Conservation (phyloP, 1,284 basidiomycete species). For the Irpex sp. region DNA sequence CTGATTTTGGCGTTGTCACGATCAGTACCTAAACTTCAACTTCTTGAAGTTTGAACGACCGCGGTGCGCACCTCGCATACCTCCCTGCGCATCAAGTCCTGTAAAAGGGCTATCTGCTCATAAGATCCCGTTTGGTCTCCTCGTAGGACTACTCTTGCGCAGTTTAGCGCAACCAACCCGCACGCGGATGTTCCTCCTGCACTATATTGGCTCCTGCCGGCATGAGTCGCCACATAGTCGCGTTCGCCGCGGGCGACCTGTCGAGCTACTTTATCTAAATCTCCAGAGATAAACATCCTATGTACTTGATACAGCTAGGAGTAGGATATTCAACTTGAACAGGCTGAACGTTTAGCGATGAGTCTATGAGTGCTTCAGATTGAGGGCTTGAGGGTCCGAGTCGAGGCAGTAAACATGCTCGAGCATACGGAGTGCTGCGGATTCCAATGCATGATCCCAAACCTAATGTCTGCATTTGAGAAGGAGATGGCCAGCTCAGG, state of each 20-base stretch:
- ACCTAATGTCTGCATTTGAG: too few species aligned
- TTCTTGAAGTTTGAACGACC: neutral
- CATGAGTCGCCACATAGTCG: constrained; percentile 18
- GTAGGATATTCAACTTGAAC: too few species aligned
- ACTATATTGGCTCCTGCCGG: constrained; percentile 18
- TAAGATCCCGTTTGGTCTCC: constrained; percentile 28
- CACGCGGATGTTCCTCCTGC: constrained; percentile 9
- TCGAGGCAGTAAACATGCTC: too few species aligned
- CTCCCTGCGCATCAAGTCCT: constrained; percentile 30
- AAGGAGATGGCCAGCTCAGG: too few species aligned
- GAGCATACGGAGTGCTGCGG: too few species aligned
- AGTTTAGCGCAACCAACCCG: constrained; percentile 61
- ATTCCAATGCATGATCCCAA: too few species aligned
- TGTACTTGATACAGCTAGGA: too few species aligned
- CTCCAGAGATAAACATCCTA: neutral
- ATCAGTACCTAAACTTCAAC: neutral
- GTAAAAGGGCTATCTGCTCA: constrained; percentile 5
- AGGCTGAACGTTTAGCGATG: too few species aligned
- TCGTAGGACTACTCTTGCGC: constrained; percentile 44
- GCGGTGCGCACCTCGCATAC: constrained; percentile 34
- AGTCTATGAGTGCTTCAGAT: too few species aligned
- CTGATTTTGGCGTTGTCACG: constrained; percentile 6
- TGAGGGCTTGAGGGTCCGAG: too few species aligned
- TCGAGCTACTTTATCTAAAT: neutral
- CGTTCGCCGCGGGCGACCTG: constrained; percentile 4